Base-by-base conservation (phyloP, 2,329 filamentous ascomycete species). In the Pyrenochaeta sp. region DNA sequence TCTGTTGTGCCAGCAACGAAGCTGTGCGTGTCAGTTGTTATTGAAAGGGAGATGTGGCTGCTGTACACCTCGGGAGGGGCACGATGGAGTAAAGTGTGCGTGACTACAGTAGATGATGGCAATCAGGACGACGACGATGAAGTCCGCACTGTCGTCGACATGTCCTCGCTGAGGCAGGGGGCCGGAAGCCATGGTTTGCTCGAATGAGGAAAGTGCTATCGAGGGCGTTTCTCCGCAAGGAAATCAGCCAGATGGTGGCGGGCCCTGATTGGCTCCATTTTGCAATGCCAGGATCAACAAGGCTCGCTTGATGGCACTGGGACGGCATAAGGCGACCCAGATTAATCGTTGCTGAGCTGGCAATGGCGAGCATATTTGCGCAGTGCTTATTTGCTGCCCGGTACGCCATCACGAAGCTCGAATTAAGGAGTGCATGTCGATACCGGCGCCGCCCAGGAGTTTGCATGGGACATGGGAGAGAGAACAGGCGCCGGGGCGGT, bases 341-440 rank as follows among this genome's bases (percentile, higher is more conserved):
- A 63, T 58, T 61, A 58, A 53, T 39, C 24, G 19, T 37, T 52
- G 54, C 58, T 58, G 52, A 56, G 62, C 59, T 65, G 59, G 62
- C 59, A 59, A 15, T 25, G 42, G 59, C 44, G 57, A 57, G 45
- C 45, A 54, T 34, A 13, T 58, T 52, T 52, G 45, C n/a, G 53
- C 24, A 13, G 43, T 50, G 49, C 51, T 42, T 47, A 56, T 65
- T 69, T 66, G 61, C 54, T 55, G 62, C 54, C 40, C 50, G 10
- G 37, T 25, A 50, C 59, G 56, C 56, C 60, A 48, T 62, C 19
- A 10, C 42, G 52, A 59, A 58, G 61, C 42, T n/a, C 46, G 55
- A 44, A 52, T 53, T 61, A 48, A 68, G 68, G 66, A 68, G 65
- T 61, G 64, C 58, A 66, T 49, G 40, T 28, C 24, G 39, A 53